These are phyloP conservation scores for Syzygium jambos DNA, from an alignment of 345 rosid genomes.

Conservation along the genomic window DNA sequence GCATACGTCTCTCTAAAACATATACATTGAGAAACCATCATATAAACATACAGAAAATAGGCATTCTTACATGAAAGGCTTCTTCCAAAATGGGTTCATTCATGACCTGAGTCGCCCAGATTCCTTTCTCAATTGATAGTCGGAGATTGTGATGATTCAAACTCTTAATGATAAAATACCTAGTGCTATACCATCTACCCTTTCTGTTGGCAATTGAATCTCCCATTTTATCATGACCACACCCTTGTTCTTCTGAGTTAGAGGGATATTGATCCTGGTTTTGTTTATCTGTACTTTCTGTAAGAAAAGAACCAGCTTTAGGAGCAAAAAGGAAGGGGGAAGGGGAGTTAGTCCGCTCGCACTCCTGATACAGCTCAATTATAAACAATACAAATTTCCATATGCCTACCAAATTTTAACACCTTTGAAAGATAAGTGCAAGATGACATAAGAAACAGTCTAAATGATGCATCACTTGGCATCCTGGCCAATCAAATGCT, in stretches of 20 bases:
- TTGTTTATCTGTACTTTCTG: constrained; percentile 68
- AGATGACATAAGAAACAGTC: background rate
- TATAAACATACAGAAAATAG: constrained; percentile 5
- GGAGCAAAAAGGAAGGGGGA: background rate
- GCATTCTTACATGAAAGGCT: constrained; percentile 70
- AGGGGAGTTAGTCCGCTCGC: background rate
- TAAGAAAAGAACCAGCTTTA: constrained; percentile 7
- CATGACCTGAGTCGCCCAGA: constrained; percentile 99
- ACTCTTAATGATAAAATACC: constrained; percentile 95
- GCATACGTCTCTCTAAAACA: constrained; percentile 9
- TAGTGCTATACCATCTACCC: constrained; percentile 39
- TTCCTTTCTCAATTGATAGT: constrained; percentile 69
- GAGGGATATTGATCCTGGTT: constrained; percentile 38
- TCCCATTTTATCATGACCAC: constrained; percentile 26
- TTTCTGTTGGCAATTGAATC: constrained; percentile 26
- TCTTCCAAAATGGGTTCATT: constrained; percentile 96
- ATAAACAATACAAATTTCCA: background rate
- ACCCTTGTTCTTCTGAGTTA: constrained; percentile 28
- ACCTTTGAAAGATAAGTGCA: background rate
- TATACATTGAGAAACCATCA: constrained; percentile 9
- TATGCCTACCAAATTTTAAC: background rate
- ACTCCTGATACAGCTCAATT: background rate
- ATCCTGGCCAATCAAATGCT: background rate
- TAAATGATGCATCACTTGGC: background rate
- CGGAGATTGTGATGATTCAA: constrained; percentile 74